Conservation (phyloP, 371 early-diverging fungal genomes). For the Haplosporangium sp. region DNA sequence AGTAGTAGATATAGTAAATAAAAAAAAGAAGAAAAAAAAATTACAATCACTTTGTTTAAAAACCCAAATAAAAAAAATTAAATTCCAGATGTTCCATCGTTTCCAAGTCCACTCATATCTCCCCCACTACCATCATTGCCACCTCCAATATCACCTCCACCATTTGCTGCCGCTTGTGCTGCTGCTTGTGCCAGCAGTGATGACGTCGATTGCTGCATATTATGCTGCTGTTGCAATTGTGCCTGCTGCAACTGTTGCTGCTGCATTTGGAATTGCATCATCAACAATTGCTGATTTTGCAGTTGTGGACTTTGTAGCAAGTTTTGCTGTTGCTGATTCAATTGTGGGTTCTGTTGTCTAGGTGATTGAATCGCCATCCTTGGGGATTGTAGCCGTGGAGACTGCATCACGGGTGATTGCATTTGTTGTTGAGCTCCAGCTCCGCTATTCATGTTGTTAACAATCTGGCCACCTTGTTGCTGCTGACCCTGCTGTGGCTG, state of each 20-base stretch:
- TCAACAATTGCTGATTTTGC: conserved; percentile 27
- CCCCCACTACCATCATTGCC: not conserved
- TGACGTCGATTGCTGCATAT: conserved; percentile 26
- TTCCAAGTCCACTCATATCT: conserved; percentile 2
- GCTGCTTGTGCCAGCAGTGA: conserved; percentile 27
- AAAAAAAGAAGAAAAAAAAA: not conserved
- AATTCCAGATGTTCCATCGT: not conserved
- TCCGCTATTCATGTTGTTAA: conserved; percentile 2
- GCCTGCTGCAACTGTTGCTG: conserved; percentile 23
- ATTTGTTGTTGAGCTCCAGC: conserved; percentile 25
- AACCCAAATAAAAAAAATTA: not conserved
- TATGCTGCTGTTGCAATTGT: conserved; percentile 24
- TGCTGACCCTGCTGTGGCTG: conserved; percentile 11
- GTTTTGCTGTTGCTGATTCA: conserved; percentile 21
- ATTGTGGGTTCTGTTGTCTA: conserved; percentile 21
- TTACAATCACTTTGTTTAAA: not conserved
- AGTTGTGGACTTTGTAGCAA: conserved; percentile 29
- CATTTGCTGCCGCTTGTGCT: conserved; percentile 6
- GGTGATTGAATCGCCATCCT: conserved; percentile 48
- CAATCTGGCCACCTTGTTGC: conserved; percentile 12
- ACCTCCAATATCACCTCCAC: conserved; percentile 4
- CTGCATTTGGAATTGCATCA: conserved; percentile 28
- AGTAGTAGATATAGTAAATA: not conserved
- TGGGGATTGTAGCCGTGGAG: conserved; percentile 39
- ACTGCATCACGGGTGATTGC: conserved; percentile 41